phyloP scores from a whole-genome alignment of 805 yeast genomes.

The Hanseniaspora taiwanica region DNA sequence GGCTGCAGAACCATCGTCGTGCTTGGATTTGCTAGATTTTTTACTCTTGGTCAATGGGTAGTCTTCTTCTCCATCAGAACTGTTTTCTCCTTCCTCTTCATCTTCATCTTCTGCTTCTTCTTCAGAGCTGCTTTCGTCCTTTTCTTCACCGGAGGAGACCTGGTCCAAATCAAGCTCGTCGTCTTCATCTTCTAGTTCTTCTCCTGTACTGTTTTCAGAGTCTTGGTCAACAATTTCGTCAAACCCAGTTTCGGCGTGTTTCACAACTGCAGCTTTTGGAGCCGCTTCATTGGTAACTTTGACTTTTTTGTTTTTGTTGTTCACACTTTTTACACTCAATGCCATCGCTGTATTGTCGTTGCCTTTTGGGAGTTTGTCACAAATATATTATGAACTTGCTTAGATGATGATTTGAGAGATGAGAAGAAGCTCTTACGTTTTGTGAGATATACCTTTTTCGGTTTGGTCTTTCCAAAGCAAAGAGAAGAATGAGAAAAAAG shows the following conservation, averaged over 20 bases:
- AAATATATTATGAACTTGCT: too few species aligned
- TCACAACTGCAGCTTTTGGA: too few species aligned
- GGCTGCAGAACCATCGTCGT: conserved; percentile 57
- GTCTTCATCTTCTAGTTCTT: too few species aligned
- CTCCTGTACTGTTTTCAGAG: too few species aligned
- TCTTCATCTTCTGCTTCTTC: conserved; percentile 14
- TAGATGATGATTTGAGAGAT: too few species aligned
- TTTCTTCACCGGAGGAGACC: conserved; percentile 6
- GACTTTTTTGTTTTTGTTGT: neutral
- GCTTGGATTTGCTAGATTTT: conserved; percentile 42
- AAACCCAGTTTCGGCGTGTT: too few species aligned
- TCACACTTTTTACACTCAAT: neutral
- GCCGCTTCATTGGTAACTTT: conserved; percentile 3
- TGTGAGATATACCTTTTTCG: too few species aligned
- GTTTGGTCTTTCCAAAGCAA: too few species aligned
- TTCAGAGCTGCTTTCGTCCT: conserved; percentile 9
- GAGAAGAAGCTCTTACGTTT: too few species aligned
- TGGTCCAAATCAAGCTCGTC: too few species aligned
- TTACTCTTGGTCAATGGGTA: conserved; percentile 30
- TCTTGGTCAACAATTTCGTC: too few species aligned
- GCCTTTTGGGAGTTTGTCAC: neutral
- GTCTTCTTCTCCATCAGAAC: conserved; percentile 23
- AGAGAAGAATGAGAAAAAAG: too few species aligned
- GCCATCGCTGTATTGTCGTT: neutral
- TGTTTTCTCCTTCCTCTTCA: conserved; percentile 12